Percentiles rank a stretch among this genome's conserved stretches.
phyloP scores from a whole-genome alignment of 371 early-diverging fungal genomes.

The Actinomortierella wolfii region DNA sequence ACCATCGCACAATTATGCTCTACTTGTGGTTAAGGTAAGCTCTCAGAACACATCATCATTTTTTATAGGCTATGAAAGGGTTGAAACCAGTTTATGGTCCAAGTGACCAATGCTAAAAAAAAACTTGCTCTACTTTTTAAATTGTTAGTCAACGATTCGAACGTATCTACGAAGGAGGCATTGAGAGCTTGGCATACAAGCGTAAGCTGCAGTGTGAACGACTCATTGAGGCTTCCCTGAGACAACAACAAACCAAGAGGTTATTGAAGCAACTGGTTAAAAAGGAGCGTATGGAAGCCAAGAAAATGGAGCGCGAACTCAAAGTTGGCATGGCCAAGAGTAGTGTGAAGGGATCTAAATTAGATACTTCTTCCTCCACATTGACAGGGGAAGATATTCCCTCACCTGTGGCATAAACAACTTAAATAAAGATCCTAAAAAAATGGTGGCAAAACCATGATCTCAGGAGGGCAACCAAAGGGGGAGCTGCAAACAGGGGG shows the following conservation, averaged over 20 bases:
- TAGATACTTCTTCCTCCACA: no score
- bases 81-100: no score
- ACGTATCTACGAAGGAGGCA: conserved; percentile 46
- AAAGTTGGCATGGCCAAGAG: conserved; percentile 7
- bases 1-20: conserved; percentile 77
- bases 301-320: conserved; percentile 7
- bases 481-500: no score
- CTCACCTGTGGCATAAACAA: neutral
- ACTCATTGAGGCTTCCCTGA: conserved; percentile 53
- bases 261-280: conserved; percentile 1
- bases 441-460: neutral
- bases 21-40: conserved; percentile 87
- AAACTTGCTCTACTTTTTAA: neutral
- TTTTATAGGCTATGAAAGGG: no score
- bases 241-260: conserved; percentile 1
- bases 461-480: neutral
- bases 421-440: neutral
- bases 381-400: conserved; percentile 2
- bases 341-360: conserved; percentile 4
- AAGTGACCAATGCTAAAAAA: no score
- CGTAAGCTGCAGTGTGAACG: conserved; percentile 52
- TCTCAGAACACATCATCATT: no score
- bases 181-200: conserved; percentile 15
- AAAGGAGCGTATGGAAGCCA: conserved; percentile 8
- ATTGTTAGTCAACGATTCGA: conserved; percentile 53